phyloP scores from a whole-genome alignment of 805 yeast genomes.

The Candida stauntonica region DNA sequence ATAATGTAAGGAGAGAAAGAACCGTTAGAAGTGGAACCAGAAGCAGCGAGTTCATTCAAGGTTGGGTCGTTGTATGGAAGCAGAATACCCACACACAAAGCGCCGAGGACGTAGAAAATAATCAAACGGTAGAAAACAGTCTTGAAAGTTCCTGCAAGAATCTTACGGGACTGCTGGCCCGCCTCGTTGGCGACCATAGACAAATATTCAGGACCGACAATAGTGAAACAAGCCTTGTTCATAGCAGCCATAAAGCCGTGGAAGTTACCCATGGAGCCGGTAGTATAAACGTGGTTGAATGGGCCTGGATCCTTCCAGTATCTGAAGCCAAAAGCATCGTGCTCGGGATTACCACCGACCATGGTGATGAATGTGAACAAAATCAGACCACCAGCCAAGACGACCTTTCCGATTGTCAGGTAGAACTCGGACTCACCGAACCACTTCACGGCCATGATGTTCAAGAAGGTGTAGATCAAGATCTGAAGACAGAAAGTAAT shows the following conservation, averaged over 20 bases:
- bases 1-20: slow-evolving; percentile 55
- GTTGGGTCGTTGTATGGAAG: slow-evolving; percentile 57
- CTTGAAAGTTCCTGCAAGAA: slow-evolving; percentile 68
- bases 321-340: slow-evolving; percentile 56
- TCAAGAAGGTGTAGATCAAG: slow-evolving; percentile 56
- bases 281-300: slow-evolving; percentile 48
- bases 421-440: slow-evolving; percentile 83
- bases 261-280: slow-evolving; percentile 58
- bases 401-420: slow-evolving; percentile 65
- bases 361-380: slow-evolving; percentile 71
- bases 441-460: slow-evolving; percentile 65
- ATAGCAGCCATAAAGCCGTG: slow-evolving; percentile 71
- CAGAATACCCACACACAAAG: slow-evolving; percentile 63
- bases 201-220: slow-evolving; percentile 82
- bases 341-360: slow-evolving; percentile 81
- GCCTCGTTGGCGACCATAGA: slow-evolving; percentile 82
- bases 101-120: slow-evolving; percentile 60
- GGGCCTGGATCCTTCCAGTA: slow-evolving; percentile 49
- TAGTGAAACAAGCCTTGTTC: slow-evolving; percentile 67
- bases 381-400: slow-evolving; percentile 69
- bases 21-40: slow-evolving; percentile 57
- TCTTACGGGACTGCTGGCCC: slow-evolving; percentile 64
- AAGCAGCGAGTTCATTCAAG: slow-evolving; percentile 45
- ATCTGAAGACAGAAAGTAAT: slow-evolving; percentile 63
- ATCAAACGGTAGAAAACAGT: slow-evolving; percentile 61